phyloP scores from a whole-genome alignment of 805 yeast genomes.

The Isabelozyma heimii region DNA sequence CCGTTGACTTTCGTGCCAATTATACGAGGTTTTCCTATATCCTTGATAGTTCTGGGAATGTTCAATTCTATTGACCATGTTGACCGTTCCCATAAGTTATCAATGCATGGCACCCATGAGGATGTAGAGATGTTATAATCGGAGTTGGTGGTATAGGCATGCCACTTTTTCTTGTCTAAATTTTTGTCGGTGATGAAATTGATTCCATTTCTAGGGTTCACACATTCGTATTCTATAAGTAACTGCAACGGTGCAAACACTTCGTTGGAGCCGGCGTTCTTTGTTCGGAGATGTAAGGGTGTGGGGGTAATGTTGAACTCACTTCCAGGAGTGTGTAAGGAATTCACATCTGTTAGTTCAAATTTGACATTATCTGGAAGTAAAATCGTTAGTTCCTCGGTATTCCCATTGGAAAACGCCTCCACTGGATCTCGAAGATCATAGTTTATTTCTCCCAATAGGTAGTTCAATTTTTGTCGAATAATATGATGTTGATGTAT shows the following conservation, averaged over 20 bases:
- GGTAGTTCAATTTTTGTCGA: constrained; percentile 49
- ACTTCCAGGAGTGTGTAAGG: constrained; percentile 27
- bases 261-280: constrained; percentile 32
- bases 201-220: constrained; percentile 71
- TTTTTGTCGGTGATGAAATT: constrained; percentile 64
- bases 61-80: constrained; percentile 92
- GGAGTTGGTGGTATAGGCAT: constrained; percentile 79
- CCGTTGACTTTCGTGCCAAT: constrained; percentile 30
- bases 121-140: constrained; percentile 80
- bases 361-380: constrained; percentile 68
- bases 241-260: constrained; percentile 70
- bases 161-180: constrained; percentile 60
- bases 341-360: constrained; percentile 33
- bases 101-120: constrained; percentile 98
- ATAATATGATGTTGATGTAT: constrained; percentile 60
- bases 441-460: constrained; percentile 48
- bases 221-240: constrained; percentile 61
- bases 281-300: constrained; percentile 32
- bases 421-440: constrained; percentile 19
- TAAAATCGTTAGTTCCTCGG: constrained; percentile 63
- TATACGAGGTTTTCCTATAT: constrained; percentile 52
- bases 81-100: constrained; percentile 79
- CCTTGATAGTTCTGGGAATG: constrained; percentile 76
- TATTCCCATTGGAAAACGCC: constrained; percentile 28
- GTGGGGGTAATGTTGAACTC: constrained; percentile 25